Conservation (phyloP, 495 filamentous ascomycete species). For the Hypoxylon subgilvum region DNA sequence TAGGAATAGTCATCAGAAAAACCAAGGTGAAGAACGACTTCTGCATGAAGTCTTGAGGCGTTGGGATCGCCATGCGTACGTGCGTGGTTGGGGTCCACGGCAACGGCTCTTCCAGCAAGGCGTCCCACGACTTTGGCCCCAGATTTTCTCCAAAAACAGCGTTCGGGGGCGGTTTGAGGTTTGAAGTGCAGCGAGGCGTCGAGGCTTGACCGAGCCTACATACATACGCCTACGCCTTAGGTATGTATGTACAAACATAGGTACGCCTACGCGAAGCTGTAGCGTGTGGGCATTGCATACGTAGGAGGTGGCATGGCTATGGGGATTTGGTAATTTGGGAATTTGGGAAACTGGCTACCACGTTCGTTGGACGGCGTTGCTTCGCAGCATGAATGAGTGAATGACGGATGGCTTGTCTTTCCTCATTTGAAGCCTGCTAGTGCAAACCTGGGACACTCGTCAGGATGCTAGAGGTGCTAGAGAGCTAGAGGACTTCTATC, state of each 20-base stretch:
- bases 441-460: not conserved
- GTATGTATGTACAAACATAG: no score
- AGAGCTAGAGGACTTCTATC: no score
- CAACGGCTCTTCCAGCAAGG: conserved; percentile 14
- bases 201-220: no score
- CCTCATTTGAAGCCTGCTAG: conserved; percentile 11
- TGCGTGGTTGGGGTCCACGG: conserved; percentile 16
- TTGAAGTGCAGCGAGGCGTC: conserved; percentile 25
- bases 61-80: conserved; percentile 13
- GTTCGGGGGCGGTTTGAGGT: conserved; percentile 32
- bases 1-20: conserved; percentile 12
- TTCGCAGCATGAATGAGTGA: conserved; percentile 21
- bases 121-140: conserved; percentile 8
- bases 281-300: conserved; percentile 1
- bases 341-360: conserved; percentile 32
- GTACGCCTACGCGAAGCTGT: no score
- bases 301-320: conserved; percentile 27
- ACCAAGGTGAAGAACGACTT: not conserved
- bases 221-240: no score
- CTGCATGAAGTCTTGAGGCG: conserved; percentile 8
- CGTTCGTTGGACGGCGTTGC: conserved; percentile 22
- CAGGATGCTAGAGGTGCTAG: not conserved
- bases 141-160: conserved; percentile 23
- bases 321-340: no score
- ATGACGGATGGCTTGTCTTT: no score